phyloP scores from a whole-genome alignment of 768 basidiomycete genomes.

The Dacryopinax spathularia region DNA sequence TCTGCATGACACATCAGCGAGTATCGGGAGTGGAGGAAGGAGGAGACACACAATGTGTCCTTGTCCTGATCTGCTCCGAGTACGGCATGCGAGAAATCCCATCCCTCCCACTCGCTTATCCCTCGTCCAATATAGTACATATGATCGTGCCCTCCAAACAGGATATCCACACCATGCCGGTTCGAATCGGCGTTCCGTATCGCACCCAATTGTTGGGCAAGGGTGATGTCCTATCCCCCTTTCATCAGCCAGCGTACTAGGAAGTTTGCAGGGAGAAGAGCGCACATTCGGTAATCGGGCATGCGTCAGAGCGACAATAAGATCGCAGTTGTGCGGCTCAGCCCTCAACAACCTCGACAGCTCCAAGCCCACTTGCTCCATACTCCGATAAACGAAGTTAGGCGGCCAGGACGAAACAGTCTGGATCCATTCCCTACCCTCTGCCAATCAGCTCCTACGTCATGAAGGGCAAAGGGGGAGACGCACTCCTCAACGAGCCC shows the following conservation, averaged over 20 bases:
- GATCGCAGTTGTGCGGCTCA: constrained; percentile 59
- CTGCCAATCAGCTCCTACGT: not conserved
- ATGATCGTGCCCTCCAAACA: constrained; percentile 86
- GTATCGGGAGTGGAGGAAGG: not conserved
- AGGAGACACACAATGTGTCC: constrained; percentile 45
- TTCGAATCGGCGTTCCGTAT: constrained; percentile 31
- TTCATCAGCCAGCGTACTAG: not conserved
- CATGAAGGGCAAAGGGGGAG: constrained; percentile 11
- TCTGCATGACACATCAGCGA: not conserved
- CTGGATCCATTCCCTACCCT: constrained; percentile 66
- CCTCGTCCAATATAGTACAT: constrained; percentile 61
- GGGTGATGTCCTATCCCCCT: constrained; percentile 6
- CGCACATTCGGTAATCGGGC: constrained; percentile 39
- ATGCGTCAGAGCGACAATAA: constrained; percentile 79
- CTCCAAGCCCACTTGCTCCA: constrained; percentile 55
- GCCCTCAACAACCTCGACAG: constrained; percentile 54
- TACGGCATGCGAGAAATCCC: constrained; percentile 36
- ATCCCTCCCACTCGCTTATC: constrained; percentile 48
- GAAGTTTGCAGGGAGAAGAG: not conserved
- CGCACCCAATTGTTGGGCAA: constrained; percentile 18
- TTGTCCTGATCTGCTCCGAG: constrained; percentile 60
- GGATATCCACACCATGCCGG: constrained; percentile 64
- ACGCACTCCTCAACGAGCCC: constrained; percentile 74
- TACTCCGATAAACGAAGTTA: constrained; percentile 60
- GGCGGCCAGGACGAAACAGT: constrained; percentile 79